Evolutionary conservation across 345 rosid species (phyloP).

Genomic region (Pugionium dolabratum): DNA sequence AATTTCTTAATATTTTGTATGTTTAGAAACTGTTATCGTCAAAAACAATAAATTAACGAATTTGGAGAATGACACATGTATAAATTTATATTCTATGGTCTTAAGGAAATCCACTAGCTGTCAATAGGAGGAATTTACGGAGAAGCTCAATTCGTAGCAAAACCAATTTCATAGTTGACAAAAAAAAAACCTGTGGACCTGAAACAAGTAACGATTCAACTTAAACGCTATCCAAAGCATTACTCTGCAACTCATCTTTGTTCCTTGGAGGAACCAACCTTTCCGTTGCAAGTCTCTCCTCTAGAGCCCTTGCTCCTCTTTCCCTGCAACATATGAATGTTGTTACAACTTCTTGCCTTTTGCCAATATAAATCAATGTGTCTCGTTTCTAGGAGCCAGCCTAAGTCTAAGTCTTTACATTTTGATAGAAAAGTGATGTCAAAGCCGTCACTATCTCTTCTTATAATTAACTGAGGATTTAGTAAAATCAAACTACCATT

Average conservation of each 20-base stretch:
- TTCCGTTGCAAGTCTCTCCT: constrained; percentile 91
- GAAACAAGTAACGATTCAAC: constrained; percentile 29
- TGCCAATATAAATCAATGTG: too few species aligned
- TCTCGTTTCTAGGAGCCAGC: too few species aligned
- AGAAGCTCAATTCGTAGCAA: constrained; percentile 8
- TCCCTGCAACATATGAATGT: constrained; percentile 56
- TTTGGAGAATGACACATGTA: too few species aligned
- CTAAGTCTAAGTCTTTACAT: background rate
- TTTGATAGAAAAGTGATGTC: constrained; percentile 9
- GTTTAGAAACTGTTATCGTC: too few species aligned
- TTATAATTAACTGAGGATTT: background rate
- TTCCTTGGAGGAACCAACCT: constrained; percentile 54
- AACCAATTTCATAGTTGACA: background rate
- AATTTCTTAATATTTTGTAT: too few species aligned
- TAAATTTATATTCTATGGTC: background rate
- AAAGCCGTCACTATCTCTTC: background rate
- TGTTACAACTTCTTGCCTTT: too few species aligned
- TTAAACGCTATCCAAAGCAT: constrained; percentile 65
- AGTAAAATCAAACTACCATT: background rate
- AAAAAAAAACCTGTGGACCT: constrained; percentile 31
- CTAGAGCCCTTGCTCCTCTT: constrained; percentile 97
- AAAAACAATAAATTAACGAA: too few species aligned
- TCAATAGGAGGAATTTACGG: constrained; percentile 23
- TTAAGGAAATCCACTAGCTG: constrained; percentile 24
- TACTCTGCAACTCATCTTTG: constrained; percentile 55